phyloP scores from a whole-genome alignment of 2,329 filamentous ascomycete genomes.

The Verticillium isaacii region DNA sequence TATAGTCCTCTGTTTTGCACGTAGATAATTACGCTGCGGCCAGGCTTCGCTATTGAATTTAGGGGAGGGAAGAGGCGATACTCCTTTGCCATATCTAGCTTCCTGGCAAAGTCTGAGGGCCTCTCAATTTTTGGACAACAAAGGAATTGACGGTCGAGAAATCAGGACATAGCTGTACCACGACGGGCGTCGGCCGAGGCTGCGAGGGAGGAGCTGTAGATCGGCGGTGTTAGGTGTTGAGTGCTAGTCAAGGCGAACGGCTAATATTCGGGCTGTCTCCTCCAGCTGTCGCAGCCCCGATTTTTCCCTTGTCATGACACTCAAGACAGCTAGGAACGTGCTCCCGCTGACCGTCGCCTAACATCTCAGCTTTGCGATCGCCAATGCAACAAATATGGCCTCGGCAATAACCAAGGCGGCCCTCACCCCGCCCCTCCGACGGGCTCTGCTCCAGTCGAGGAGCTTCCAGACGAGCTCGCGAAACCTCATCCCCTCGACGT shows the following conservation, averaged over 20 bases:
- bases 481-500: constrained; percentile 14
- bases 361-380: not conserved
- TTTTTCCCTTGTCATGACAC: not conserved
- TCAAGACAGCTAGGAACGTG: not conserved
- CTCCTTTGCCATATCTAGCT: too few species aligned
- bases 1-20: too few species aligned
- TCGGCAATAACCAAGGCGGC: constrained; percentile 14
- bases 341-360: not conserved
- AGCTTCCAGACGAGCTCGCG: constrained; percentile 10
- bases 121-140: too few species aligned
- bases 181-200: too few species aligned
- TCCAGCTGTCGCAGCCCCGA: not conserved
- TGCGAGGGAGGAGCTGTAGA: too few species aligned
- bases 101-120: too few species aligned
- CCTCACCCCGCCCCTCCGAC: constrained; percentile 11
- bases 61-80: too few species aligned
- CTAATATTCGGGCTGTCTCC: not conserved
- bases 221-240: too few species aligned
- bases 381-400: constrained; percentile 14
- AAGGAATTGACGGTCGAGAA: too few species aligned
- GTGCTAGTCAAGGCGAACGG: not conserved
- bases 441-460: constrained; percentile 10
- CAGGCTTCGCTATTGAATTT: too few species aligned
- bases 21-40: too few species aligned
- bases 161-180: too few species aligned